Base-by-base conservation (phyloP, 2,329 filamentous ascomycete genomes). In the Exutisphaerella laricina region DNA sequence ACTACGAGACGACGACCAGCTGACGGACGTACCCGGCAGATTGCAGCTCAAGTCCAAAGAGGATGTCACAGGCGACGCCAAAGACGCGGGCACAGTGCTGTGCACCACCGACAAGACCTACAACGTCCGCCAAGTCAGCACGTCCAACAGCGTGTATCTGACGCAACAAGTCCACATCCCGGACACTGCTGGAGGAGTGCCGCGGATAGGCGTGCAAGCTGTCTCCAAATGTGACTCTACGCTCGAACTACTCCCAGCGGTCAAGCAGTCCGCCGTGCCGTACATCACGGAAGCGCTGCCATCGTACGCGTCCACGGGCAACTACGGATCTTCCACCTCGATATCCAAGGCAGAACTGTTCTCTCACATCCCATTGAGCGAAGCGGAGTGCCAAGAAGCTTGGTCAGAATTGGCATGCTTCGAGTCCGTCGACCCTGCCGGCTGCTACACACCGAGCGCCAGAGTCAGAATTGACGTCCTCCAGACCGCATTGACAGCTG, bases 61-160 rank as follows among this genome's bases (percentile, higher is more conserved):
- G 37, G 54, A 58, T n/a, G 44, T 55, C 14, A 41, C 52, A 26
- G 51, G 58, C 20, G 45, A 50, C 10, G 46, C 57, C 16, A 55
- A 37, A 26, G 54, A 53, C 16, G 62, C 68, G 32, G 69, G 67
- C 43, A 73, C 76, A 21, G 77, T 80, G 46, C 67, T 83, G 46
- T 82, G 79, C 63, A 80, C 77, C 2, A 64, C 69, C 7, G 66
- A 67, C 41, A 68, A 73, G 51, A 79, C 78, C 8, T 83, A 74
- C 64, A 70, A 73, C 45, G 63, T 82, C 39, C 77, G 78, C 53
- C 78, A 82, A 60, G 78, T 82, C 39, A 78, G 79, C 53, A 81
- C 79, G 12, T 82, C 79, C 18, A 83, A 83, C 53, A 78, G 75
- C 25, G 68, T 82, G 43, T 76, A 77, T 60, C 58, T 82, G 26